phyloP scores from a whole-genome alignment of 2,329 filamentous ascomycete genomes.

The Alternaria longipes region DNA sequence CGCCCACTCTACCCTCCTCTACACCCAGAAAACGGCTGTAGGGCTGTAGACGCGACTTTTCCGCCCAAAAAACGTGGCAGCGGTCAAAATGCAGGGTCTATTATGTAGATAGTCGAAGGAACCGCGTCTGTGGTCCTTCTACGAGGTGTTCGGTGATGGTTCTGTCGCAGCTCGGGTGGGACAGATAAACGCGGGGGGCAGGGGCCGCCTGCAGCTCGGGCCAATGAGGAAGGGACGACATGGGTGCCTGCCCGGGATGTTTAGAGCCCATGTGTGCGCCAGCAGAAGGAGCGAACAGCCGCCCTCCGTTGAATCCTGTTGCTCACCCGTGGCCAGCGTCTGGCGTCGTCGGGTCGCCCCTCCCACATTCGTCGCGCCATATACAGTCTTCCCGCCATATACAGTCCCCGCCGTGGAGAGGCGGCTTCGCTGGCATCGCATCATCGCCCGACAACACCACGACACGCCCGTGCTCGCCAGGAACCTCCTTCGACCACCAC shows the following conservation, averaged over 20 bases:
- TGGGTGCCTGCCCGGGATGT: constrained; percentile 18
- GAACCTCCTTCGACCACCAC: background rate
- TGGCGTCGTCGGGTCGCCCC: constrained; percentile 39
- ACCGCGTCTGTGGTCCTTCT: constrained; percentile 36
- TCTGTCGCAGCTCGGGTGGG: constrained; percentile 26
- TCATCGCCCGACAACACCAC: constrained; percentile 15
- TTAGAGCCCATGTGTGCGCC: constrained; percentile 27
- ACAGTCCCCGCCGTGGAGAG: constrained; percentile 31
- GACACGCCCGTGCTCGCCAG: background rate
- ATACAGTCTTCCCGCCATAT: constrained; percentile 46
- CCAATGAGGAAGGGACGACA: constrained; percentile 25
- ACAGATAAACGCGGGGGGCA: constrained; percentile 34
- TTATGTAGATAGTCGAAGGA: constrained; percentile 35
- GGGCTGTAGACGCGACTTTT: constrained; percentile 45
- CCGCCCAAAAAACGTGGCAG: constrained; percentile 42
- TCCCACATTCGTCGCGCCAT: constrained; percentile 36
- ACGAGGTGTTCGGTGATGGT: constrained; percentile 29
- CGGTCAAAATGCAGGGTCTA: constrained; percentile 38
- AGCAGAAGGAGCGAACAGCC: constrained; percentile 42
- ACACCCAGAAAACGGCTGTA: constrained; percentile 34
- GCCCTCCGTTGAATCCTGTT: constrained; percentile 37
- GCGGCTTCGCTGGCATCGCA: constrained; percentile 30
- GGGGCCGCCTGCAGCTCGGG: constrained; percentile 19
- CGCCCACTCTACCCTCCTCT: constrained; percentile 33
- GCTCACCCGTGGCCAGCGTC: constrained; percentile 41